Base-by-base conservation (phyloP, 2,329 filamentous ascomycete genomes). In the Emmonsiellopsis sp. region DNA sequence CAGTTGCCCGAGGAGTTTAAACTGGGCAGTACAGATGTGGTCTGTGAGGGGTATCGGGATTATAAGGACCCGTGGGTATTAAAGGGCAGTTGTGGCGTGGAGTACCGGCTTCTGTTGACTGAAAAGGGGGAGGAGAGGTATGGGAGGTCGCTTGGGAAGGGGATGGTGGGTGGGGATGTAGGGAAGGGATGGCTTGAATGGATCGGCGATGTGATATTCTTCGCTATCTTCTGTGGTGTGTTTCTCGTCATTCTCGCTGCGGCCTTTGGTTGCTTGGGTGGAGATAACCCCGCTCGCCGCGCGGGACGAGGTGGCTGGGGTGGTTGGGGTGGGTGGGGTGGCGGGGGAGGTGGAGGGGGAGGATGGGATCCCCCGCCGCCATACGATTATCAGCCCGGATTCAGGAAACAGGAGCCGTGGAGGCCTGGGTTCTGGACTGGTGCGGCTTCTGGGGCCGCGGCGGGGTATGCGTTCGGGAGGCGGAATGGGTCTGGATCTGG, bases 1-100 rank as follows among this genome's bases (percentile, higher is more conserved):
- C 74, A 75, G 2, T 68, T 85, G 1, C 82, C 82, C 0, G 67
- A 74, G 9, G 82, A 85, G 59, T 83, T 85, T 70, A 85, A 85
- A 69, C 81, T 97, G 32, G 91, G 88, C 54, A 79, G 81, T 56
- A 96, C 92, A 9, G 91, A 97, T 57, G 92, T 97, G 53, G 76
- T 90, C 9, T 98, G 93, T 69, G 92, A 98, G 66, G 92, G 93
- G 9, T 97, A 95, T 71, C 75, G 80, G 54, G 77, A 74, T 11
- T 71, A 85, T 0, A 82, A 92, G 46, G 93, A 97, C 67, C 82
- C 83, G 0, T 94, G 89, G 68, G 80, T 97, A n/a, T 73, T 97
- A 52, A 90, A 87, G 63, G 93, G 93, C 21, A 93, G 87, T 68
- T 97, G 92, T 70, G 93, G 87, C 11, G 91, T 95, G 27, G 88